These are phyloP conservation scores for Didymella pinodella DNA, from an alignment of 2,329 filamentous ascomycete species.

Conservation along the genomic window DNA sequence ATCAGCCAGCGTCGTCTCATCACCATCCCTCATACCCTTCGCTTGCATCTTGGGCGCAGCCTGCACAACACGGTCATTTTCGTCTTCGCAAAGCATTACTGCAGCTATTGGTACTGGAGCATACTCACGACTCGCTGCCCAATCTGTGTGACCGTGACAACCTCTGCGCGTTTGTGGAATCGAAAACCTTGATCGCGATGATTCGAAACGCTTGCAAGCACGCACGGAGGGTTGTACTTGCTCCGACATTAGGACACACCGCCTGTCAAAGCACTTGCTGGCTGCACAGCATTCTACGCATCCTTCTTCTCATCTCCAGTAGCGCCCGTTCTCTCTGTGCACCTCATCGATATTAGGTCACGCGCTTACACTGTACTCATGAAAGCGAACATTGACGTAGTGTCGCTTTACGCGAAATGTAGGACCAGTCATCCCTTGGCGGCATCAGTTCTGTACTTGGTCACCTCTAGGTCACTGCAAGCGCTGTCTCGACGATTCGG, in stretches of 20 bases:
- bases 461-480: not conserved
- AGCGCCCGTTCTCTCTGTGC: not conserved
- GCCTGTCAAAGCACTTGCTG: not conserved
- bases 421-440: not conserved
- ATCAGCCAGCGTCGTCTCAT: not conserved
- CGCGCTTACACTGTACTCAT: not conserved
- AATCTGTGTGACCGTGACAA: not conserved
- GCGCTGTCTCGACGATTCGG: not conserved
- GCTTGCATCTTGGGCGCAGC: not conserved
- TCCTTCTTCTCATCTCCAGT: not conserved
- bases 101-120: not conserved
- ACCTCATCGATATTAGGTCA: constrained; percentile 7
- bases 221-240: not conserved
- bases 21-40: not conserved
- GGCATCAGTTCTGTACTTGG: not conserved
- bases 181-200: not conserved
- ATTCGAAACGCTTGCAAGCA: not conserved
- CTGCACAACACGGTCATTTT: not conserved
- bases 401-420: not conserved
- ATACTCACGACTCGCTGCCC: not conserved
- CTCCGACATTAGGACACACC: constrained; percentile 1
- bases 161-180: not conserved
- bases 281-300: not conserved
- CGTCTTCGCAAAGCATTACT: not conserved
- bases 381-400: not conserved